Evolutionary conservation across 768 basidiomycete genomes (phyloP).

Genomic region (Lactifluus volemus): DNA sequence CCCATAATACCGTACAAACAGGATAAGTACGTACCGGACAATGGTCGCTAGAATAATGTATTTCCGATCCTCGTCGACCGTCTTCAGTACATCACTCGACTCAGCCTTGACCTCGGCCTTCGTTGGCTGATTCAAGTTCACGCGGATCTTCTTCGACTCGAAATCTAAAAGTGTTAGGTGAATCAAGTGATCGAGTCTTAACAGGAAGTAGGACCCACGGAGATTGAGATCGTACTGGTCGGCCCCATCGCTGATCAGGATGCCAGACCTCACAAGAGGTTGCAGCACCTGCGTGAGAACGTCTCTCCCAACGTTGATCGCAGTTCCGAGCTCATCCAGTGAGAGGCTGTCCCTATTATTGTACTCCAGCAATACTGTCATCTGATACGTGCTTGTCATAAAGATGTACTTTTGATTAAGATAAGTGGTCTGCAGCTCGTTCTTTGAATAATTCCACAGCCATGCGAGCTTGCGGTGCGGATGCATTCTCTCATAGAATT

Average conservation of each 20-base stretch:
- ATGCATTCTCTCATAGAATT: slow-evolving; percentile 90
- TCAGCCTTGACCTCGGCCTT: slow-evolving; percentile 94
- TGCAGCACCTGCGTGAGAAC: slow-evolving; percentile 62
- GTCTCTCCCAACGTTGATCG: slow-evolving; percentile 76
- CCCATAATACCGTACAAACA: background rate
- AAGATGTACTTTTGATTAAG: slow-evolving; percentile 92
- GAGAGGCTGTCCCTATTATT: slow-evolving; percentile 85
- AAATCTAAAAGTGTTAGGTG: slow-evolving; percentile 42
- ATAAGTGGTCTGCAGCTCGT: slow-evolving; percentile 91
- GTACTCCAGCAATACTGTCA: slow-evolving; percentile 90
- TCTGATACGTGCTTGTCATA: slow-evolving; percentile 92
- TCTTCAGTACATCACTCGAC: slow-evolving; percentile 30
- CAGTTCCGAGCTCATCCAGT: slow-evolving; percentile 66
- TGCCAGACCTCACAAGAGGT: slow-evolving; percentile 67
- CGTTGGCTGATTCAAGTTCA: slow-evolving; percentile 85
- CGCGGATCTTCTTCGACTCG: slow-evolving; percentile 35
- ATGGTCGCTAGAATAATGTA: slow-evolving; percentile 93
- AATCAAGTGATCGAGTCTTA: background rate
- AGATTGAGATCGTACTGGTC: slow-evolving; percentile 93
- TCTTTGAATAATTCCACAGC: slow-evolving; percentile 98
- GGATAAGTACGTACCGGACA: slow-evolving; percentile 46
- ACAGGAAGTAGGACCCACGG: slow-evolving; percentile 30
- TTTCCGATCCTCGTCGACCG: slow-evolving; percentile 89
- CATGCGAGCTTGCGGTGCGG: slow-evolving; percentile 93
- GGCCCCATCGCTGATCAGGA: slow-evolving; percentile 79